These are phyloP conservation scores for Salix arbutifolia DNA, from an alignment of 345 rosid genomes.

Conservation along the genomic window DNA sequence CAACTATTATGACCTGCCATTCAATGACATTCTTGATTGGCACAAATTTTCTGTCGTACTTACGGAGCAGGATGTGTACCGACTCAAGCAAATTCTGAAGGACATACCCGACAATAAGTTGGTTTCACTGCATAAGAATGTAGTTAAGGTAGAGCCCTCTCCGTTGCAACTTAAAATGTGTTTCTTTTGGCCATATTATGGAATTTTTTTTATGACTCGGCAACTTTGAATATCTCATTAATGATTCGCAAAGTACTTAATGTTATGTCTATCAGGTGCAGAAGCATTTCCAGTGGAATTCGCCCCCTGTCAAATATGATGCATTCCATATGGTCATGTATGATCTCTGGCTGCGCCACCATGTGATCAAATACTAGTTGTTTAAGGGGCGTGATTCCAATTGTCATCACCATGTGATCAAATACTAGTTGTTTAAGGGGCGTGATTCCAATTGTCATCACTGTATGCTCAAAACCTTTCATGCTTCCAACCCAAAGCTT, in stretches of 20 bases:
- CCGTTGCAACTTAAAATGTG: background rate
- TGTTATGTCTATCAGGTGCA: slow-evolving; percentile 59
- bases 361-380: slow-evolving; percentile 72
- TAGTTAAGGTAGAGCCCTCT: slow-evolving; percentile 59
- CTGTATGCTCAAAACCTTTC: background rate
- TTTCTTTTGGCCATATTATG: background rate
- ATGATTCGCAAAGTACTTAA: background rate
- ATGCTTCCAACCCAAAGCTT: background rate
- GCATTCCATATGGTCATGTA: slow-evolving; percentile 98
- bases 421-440: slow-evolving; percentile 27
- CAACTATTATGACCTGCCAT: slow-evolving; percentile 89
- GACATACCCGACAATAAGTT: slow-evolving; percentile 65
- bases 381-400: too few species aligned
- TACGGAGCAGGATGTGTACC: slow-evolving; percentile 67
- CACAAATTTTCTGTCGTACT: slow-evolving; percentile 68
- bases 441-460: too few species aligned
- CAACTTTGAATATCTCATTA: background rate
- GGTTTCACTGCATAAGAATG: slow-evolving; percentile 61
- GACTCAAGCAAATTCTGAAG: slow-evolving; percentile 78
- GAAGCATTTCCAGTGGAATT: slow-evolving; percentile 94
- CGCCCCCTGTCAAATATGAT: slow-evolving; percentile 73
- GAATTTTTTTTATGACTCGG: background rate
- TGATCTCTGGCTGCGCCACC: slow-evolving; percentile 91
- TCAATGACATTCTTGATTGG: slow-evolving; percentile 86
- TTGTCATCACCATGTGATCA: slow-evolving; percentile 50